These are phyloP conservation scores for Paecilomyces variotii DNA, from an alignment of 2,329 filamentous ascomycete species.

Conservation along the genomic window DNA sequence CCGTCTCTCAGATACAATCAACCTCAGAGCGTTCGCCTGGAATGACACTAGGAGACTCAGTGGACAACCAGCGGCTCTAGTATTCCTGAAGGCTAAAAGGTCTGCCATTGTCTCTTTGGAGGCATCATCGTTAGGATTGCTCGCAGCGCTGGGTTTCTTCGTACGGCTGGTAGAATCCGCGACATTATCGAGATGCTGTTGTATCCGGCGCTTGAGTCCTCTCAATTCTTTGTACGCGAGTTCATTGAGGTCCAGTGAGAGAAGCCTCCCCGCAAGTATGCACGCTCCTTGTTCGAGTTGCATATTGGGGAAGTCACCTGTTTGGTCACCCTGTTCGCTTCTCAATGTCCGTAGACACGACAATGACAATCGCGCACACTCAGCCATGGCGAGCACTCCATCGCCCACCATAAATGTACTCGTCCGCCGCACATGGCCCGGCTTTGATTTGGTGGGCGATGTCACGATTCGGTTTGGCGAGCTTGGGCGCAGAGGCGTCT, in stretches of 20 bases:
- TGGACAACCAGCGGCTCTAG: conserved; percentile 17
- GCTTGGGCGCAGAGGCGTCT: conserved; percentile 16
- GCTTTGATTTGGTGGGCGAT: conserved; percentile 16
- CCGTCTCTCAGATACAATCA: conserved; percentile 28
- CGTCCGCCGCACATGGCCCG: conserved; percentile 3
- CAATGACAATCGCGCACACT: conserved; percentile 34
- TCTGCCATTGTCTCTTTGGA: conserved; percentile 30
- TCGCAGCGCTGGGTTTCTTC: not conserved
- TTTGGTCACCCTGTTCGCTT: conserved; percentile 15
- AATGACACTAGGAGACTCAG: conserved; percentile 29
- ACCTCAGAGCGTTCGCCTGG: conserved; percentile 32
- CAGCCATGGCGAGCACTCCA: conserved; percentile 25
- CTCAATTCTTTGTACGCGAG: conserved; percentile 34
- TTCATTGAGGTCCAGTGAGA: conserved; percentile 33
- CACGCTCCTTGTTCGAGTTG: conserved; percentile 37
- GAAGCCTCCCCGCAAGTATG: conserved; percentile 33
- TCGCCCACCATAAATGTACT: conserved; percentile 8
- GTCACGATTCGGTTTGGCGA: conserved; percentile 22
- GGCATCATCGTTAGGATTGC: conserved; percentile 17
- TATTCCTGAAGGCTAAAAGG: conserved; percentile 26
- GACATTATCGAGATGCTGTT: conserved; percentile 19
- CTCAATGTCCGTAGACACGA: conserved; percentile 30
- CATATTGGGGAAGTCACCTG: conserved; percentile 21
- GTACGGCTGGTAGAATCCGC: not conserved
- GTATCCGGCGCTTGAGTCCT: conserved; percentile 29